Percentiles rank a stretch among this genome's conserved stretches.
These are phyloP conservation scores for Kingdonia uniflora DNA, from an alignment of 164 flowering plant genomes.

Conservation along the genomic window DNA sequence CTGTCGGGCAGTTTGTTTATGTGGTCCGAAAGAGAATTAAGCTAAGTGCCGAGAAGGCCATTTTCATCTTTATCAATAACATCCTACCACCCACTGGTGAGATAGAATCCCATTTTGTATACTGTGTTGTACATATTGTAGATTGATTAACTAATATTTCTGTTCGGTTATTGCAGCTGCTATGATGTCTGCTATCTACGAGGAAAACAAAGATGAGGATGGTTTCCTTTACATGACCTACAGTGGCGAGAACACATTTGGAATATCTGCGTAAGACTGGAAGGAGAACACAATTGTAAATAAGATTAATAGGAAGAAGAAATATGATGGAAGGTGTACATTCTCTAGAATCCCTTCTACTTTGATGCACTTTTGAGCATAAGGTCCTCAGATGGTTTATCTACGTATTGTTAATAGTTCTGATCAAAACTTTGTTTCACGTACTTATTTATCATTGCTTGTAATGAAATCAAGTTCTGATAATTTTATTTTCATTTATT, in stretches of 20 bases:
- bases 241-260: constrained; percentile 92
- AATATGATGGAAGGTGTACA: constrained; percentile 12
- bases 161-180: constrained; percentile 41
- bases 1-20: constrained; percentile 83
- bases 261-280: constrained; percentile 17
- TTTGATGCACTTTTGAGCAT: too few relatives aligned
- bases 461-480: too few relatives aligned
- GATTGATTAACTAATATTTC: background rate
- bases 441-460: too few relatives aligned
- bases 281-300: constrained; percentile 4
- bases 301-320: background rate
- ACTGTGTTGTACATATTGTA: background rate
- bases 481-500: too few relatives aligned
- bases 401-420: too few relatives aligned
- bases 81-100: constrained; percentile 80
- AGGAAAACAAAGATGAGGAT: constrained; percentile 81
- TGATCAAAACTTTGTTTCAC: too few relatives aligned
- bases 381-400: too few relatives aligned
- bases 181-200: constrained; percentile 80
- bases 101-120: background rate
- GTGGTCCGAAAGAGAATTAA: constrained; percentile 84
- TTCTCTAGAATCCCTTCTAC: constrained; percentile 4
- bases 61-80: constrained; percentile 72
- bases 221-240: constrained; percentile 91
- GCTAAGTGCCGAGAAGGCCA: constrained; percentile 77